These are phyloP conservation scores for Macrocybe sp. DNA, from an alignment of 1,284 basidiomycete genomes.

Conservation along the genomic window DNA sequence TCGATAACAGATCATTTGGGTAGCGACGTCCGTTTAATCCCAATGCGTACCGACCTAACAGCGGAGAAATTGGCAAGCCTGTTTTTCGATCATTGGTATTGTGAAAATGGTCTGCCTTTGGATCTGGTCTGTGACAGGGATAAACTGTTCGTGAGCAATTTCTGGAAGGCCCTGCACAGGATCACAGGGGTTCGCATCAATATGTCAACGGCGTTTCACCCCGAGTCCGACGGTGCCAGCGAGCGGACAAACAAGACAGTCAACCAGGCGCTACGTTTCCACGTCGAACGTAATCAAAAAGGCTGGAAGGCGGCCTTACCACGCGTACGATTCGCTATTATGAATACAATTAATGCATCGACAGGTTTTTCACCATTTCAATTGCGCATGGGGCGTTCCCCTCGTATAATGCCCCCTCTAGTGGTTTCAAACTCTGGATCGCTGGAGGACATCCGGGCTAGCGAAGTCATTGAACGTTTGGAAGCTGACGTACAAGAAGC, in stretches of 20 bases:
- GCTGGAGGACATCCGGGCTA: conserved; percentile 4
- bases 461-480: conserved; percentile 20
- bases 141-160: conserved; percentile 15
- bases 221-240: conserved; percentile 22
- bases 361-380: conserved; percentile 27
- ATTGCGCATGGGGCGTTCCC: conserved; percentile 16
- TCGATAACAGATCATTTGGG: not conserved
- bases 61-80: conserved; percentile 4
- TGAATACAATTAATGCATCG: conserved; percentile 10
- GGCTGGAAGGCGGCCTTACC: conserved; percentile 7
- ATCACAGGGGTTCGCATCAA: conserved; percentile 3
- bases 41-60: not conserved
- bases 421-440: not conserved
- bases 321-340: conserved; percentile 6
- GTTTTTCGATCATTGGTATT: conserved; percentile 28
- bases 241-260: conserved; percentile 30
- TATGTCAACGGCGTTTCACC: conserved; percentile 16
- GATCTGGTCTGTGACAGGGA: conserved; percentile 16
- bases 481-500: conserved; percentile 17
- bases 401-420: conserved; percentile 19
- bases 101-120: conserved; percentile 16
- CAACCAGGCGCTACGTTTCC: conserved; percentile 26
- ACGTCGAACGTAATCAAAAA: conserved; percentile 19
- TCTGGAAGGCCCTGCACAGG: not conserved
- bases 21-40: not conserved